Evolutionary conservation across 2,329 filamentous ascomycete species (phyloP).

Genomic region (Metarhizium humberi): DNA sequence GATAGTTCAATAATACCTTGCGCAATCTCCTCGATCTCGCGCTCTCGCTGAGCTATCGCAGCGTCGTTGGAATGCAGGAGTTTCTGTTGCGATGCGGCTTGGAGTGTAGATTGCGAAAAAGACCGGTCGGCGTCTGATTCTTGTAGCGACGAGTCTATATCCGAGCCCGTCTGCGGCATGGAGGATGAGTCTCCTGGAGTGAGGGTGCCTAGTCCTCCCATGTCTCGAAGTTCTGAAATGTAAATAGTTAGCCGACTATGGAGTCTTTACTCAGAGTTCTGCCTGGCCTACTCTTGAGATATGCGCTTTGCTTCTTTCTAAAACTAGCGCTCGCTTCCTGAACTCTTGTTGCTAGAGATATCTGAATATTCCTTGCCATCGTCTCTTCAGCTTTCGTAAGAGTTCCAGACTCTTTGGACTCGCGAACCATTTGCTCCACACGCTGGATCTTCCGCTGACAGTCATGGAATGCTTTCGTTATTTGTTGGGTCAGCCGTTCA

Average conservation of each 20-base stretch:
- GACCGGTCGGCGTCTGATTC: constrained; percentile 91
- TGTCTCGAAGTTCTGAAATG: constrained; percentile 60
- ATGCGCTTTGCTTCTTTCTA: constrained; percentile 93
- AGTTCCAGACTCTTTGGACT: constrained; percentile 62
- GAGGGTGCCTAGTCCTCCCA: constrained; percentile 50
- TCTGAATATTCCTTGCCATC: constrained; percentile 95
- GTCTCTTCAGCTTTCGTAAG: constrained; percentile 79
- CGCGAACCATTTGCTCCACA: constrained; percentile 78
- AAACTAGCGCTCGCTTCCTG: constrained; percentile 89
- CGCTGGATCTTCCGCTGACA: constrained; percentile 85
- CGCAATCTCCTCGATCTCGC: constrained; percentile 95
- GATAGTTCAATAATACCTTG: constrained; percentile 96
- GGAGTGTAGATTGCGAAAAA: constrained; percentile 81
- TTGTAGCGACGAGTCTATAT: constrained; percentile 77
- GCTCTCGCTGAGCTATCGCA: constrained; percentile 82
- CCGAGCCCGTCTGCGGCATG: constrained; percentile 43
- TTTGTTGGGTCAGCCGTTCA: constrained; percentile 79
- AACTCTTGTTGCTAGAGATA: constrained; percentile 76
- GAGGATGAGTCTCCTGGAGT: constrained; percentile 41
- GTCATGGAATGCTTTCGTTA: constrained; percentile 80
- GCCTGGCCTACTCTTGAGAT: constrained; percentile 68
- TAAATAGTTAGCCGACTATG: not conserved
- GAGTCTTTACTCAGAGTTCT: constrained; percentile 2
- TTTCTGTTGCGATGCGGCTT: constrained; percentile 63
- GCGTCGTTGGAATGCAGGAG: constrained; percentile 68